Conservation (phyloP, 202 grass and related monocot genomes). For the Eragrostis tef region DNA sequence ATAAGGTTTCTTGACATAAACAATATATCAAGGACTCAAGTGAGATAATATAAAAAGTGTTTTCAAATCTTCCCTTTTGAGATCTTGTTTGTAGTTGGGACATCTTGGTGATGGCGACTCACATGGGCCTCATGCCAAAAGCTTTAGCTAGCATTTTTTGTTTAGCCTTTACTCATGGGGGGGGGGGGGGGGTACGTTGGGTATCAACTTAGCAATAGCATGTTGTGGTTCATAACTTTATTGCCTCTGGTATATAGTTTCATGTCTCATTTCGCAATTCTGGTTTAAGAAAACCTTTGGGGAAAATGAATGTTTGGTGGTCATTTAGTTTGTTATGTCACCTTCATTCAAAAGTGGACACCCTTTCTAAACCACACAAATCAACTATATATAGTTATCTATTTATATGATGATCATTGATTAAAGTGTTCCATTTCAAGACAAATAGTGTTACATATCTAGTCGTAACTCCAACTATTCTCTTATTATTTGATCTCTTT, state of each 20-base stretch:
- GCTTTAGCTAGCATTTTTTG: constrained; percentile 45
- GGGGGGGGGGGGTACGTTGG: constrained; percentile 44
- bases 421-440: background rate
- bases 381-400: constrained; percentile 13
- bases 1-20: constrained; percentile 69
- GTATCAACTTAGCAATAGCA: constrained; percentile 44
- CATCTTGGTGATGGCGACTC: constrained; percentile 73
- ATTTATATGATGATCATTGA: background rate
- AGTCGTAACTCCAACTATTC: background rate
- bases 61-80: constrained; percentile 73
- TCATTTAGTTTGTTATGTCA: constrained; percentile 63
- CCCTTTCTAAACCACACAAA: constrained; percentile 14
- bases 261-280: constrained; percentile 50
- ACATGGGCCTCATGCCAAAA: constrained; percentile 50
- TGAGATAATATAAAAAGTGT: constrained; percentile 69
- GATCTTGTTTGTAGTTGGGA: constrained; percentile 76
- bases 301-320: constrained; percentile 46
- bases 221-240: constrained; percentile 54
- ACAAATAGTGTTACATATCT: background rate
- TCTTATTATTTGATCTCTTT: background rate
- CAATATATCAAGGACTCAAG: constrained; percentile 55
- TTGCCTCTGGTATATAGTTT: constrained; percentile 50
- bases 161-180: constrained; percentile 57
- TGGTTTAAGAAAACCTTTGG: constrained; percentile 53
- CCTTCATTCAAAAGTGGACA: constrained; percentile 47